Conservation (phyloP, 371 early-diverging fungal species). For the Mortierella sp. region DNA sequence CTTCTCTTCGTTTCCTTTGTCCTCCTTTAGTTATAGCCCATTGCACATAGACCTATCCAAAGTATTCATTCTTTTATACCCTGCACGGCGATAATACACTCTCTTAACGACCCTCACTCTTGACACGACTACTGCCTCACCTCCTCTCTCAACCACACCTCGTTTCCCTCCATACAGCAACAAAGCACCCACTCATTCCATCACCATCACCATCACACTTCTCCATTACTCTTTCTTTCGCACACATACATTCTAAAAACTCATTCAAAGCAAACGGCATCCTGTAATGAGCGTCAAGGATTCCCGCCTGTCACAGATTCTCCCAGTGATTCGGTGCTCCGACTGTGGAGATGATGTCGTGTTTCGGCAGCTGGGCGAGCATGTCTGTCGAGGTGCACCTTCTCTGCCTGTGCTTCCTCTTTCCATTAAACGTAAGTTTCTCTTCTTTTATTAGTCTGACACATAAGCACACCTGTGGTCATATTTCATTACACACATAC, state of each 20-base stretch:
- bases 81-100: background rate
- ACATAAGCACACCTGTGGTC: no score
- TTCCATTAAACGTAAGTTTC: conserved; percentile 50
- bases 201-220: background rate
- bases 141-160: background rate
- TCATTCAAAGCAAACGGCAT: background rate
- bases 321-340: conserved; percentile 74
- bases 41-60: conserved; percentile 1
- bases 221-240: background rate
- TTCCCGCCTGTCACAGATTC: conserved; percentile 72
- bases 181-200: background rate
- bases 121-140: background rate
- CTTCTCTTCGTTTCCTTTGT: background rate
- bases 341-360: conserved; percentile 76
- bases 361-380: conserved; percentile 70
- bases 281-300: conserved; percentile 35
- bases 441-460: background rate
- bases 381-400: conserved; percentile 71
- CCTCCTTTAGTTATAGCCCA: background rate
- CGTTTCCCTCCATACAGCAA: background rate
- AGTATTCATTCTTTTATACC: background rate
- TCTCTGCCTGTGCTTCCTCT: conserved; percentile 67
- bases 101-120: background rate
- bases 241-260: background rate
- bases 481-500: background rate